Percentiles rank a stretch among this genome's conserved stretches.
Conservation (phyloP, 805 yeast species). For the Trichomonascus vanleenenianus region DNA sequence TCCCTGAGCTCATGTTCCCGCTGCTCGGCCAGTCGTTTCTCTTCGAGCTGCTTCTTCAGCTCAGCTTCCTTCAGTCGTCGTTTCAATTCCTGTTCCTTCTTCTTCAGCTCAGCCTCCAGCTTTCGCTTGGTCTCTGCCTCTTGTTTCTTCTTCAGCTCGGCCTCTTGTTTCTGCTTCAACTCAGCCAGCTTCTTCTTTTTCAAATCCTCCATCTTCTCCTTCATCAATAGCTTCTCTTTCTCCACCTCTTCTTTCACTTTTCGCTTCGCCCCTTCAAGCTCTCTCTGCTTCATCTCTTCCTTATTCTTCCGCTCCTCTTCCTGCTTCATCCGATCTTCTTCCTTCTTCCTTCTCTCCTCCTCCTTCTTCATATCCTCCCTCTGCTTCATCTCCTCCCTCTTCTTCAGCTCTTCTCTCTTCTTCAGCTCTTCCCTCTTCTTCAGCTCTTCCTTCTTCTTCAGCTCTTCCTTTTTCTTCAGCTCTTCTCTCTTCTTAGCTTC, state of each 20-base stretch:
- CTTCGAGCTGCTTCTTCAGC: conserved; percentile 15
- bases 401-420: conserved; percentile 2
- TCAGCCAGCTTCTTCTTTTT: neutral
- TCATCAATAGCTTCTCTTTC: no score
- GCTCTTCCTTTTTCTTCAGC: neutral
- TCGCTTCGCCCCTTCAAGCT: no score
- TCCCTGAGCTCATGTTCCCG: conserved; percentile 5
- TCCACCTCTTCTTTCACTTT: no score
- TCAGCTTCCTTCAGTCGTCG: conserved; percentile 13
- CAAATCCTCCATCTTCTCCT: neutral
- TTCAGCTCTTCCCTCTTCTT: neutral
- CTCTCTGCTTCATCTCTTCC: no score
- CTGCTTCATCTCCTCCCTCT: conserved; percentile 3
- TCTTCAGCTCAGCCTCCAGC: neutral
- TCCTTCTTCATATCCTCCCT: neutral
- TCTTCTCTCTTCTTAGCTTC: conserved; percentile 2
- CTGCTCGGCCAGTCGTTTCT: conserved; percentile 28
- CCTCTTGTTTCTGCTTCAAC: neutral
- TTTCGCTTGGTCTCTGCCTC: neutral
- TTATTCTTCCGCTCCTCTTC: no score
- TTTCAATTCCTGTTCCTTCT: conserved; percentile 5
- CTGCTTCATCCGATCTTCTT: no score
- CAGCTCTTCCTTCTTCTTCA: neutral
- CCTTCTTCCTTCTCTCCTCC: no score
- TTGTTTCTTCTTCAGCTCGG: neutral